Percentiles rank a stretch among this genome's conserved stretches.
Evolutionary conservation across 2,329 filamentous ascomycete species (phyloP).

Genomic region (Microsporum ferrugineum): DNA sequence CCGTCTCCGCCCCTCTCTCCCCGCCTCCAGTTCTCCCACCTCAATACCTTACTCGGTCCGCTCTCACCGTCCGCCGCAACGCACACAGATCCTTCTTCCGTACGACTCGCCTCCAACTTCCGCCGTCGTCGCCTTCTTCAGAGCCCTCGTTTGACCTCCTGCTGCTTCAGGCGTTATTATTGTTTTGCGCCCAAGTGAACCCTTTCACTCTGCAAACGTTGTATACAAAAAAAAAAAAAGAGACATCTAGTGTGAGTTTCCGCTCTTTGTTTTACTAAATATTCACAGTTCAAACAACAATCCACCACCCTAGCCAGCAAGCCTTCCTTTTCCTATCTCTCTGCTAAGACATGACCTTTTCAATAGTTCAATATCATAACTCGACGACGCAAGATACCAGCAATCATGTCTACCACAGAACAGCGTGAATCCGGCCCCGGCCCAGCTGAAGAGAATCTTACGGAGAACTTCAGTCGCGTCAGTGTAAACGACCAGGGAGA

Average conservation of each 20-base stretch:
- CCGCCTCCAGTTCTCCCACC: conserved; percentile 7
- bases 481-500: conserved; percentile 55
- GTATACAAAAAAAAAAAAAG: background rate
- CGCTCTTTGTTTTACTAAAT: background rate
- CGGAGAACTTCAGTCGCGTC: conserved; percentile 53
- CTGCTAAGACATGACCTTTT: background rate
- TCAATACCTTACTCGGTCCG: conserved; percentile 11
- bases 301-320: background rate
- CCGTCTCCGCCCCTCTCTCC: conserved; percentile 12
- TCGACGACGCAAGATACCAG: background rate
- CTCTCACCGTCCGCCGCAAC: conserved; percentile 16
- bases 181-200: background rate
- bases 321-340: background rate
- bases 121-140: conserved; percentile 17
- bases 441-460: conserved; percentile 50
- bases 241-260: background rate
- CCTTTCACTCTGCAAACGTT: background rate
- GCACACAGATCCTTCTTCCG: conserved; percentile 18
- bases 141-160: conserved; percentile 9
- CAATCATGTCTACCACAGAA: conserved; percentile 52
- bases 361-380: background rate
- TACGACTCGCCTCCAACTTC: conserved; percentile 21
- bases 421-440: conserved; percentile 37
- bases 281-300: background rate
- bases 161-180: background rate